Evolutionary conservation across 768 basidiomycete genomes (phyloP).

Genomic region (Rhodotorula graminis): DNA sequence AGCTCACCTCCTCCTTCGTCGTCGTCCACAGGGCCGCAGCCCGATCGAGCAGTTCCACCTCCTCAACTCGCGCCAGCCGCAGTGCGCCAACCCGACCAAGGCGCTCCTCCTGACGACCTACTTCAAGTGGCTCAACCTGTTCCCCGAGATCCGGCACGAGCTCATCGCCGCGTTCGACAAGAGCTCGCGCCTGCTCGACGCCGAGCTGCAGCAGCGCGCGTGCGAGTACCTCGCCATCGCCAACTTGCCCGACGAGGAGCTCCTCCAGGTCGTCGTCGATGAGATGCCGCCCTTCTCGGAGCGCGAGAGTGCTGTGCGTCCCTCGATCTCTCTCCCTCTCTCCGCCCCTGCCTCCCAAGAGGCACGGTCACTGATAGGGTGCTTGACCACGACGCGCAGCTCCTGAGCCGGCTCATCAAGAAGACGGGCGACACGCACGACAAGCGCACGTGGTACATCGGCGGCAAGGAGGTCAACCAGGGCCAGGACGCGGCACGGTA

Average conservation of each 20-base stretch:
- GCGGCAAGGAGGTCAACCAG: slow-evolving; percentile 84
- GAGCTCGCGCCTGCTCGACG: slow-evolving; percentile 93
- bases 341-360: no score
- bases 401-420: slow-evolving; percentile 72
- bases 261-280: slow-evolving; percentile 90
- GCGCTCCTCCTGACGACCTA: slow-evolving; percentile 92
- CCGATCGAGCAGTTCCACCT: slow-evolving; percentile 90
- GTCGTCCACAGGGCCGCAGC: slow-evolving; percentile 52
- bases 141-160: slow-evolving; percentile 94
- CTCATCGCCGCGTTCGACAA: slow-evolving; percentile 92
- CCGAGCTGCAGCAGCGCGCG: slow-evolving; percentile 94
- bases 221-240: slow-evolving; percentile 94
- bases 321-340: no score
- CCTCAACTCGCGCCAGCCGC: slow-evolving; percentile 89
- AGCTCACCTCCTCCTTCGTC: no score
- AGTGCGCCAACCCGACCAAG: slow-evolving; percentile 84
- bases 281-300: slow-evolving; percentile 99
- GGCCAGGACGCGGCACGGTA: slow-evolving; percentile 64
- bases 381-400: background rate
- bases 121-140: slow-evolving; percentile 99
- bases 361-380: background rate
- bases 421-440: slow-evolving; percentile 91
- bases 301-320: slow-evolving; percentile 71
- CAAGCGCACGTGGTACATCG: slow-evolving; percentile 90
- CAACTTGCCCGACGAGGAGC: slow-evolving; percentile 75